phyloP scores from a whole-genome alignment of 2,329 filamentous ascomycete genomes.

The Penicillium fuscoglaucum region DNA sequence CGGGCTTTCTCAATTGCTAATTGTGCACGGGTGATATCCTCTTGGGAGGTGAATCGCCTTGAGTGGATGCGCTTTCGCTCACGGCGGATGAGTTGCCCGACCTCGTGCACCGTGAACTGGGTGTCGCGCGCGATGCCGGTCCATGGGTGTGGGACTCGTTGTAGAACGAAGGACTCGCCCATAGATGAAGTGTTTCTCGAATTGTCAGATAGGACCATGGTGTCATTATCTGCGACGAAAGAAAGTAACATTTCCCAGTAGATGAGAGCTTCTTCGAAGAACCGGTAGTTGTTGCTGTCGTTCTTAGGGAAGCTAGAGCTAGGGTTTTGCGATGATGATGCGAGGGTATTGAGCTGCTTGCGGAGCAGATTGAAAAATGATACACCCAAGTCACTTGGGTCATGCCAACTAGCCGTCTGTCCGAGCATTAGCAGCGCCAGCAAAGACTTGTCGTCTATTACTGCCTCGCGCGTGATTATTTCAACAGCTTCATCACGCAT shows the following conservation, averaged over 20 bases:
- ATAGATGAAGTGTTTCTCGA: constrained; percentile 16
- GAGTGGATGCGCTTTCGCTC: constrained; percentile 39
- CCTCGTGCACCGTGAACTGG: constrained; percentile 45
- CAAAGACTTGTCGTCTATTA: constrained; percentile 56
- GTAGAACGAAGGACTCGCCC: constrained; percentile 33
- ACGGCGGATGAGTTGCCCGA: constrained; percentile 45
- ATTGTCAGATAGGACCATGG: constrained; percentile 27
- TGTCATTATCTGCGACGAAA: constrained; percentile 51
- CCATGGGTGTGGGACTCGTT: constrained; percentile 42
- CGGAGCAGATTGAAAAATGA: constrained; percentile 50
- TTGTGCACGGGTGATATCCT: constrained; percentile 36
- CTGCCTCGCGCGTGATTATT: constrained; percentile 50
- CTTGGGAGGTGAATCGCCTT: constrained; percentile 40
- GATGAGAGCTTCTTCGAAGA: constrained; percentile 58
- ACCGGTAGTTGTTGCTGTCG: constrained; percentile 49
- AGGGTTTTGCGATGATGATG: constrained; percentile 26
- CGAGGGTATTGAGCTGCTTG: constrained; percentile 44
- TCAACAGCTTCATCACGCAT: constrained; percentile 56
- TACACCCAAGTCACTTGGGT: constrained; percentile 56
- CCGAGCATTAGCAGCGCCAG: constrained; percentile 61
- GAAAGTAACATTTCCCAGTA: constrained; percentile 62
- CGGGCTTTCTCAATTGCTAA: constrained; percentile 38
- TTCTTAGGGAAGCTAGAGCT: constrained; percentile 16
- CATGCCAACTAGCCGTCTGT: constrained; percentile 61
- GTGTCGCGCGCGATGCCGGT: constrained; percentile 42